These are phyloP conservation scores for Hygrophoropsis aurantiaca DNA, from an alignment of 768 basidiomycete genomes.

Conservation along the genomic window DNA sequence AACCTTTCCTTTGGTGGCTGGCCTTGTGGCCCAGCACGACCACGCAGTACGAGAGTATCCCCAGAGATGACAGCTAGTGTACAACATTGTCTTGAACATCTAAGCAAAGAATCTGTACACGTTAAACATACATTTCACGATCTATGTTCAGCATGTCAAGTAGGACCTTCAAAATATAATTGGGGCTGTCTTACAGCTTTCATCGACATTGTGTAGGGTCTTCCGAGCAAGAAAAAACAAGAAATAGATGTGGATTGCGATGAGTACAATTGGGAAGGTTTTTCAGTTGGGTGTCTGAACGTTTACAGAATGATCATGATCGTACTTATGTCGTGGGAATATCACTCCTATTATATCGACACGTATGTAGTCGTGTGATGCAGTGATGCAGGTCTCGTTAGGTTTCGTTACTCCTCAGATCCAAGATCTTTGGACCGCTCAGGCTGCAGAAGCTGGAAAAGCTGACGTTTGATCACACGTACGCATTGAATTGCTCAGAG, in stretches of 20 bases:
- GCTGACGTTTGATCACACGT: no score
- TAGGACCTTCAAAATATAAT: background rate
- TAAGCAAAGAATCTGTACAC: conserved; percentile 12
- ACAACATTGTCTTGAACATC: conserved; percentile 25
- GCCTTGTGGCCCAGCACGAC: conserved; percentile 73
- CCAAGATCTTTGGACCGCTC: no score
- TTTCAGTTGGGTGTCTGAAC: no score
- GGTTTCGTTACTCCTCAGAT: no score
- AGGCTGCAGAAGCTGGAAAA: no score
- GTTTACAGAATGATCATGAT: background rate
- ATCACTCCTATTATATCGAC: conserved; percentile 4
- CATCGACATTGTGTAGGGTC: conserved; percentile 54
- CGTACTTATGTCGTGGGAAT: conserved; percentile 3
- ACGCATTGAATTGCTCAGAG: no score
- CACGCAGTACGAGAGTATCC: conserved; percentile 84
- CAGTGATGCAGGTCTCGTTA: no score
- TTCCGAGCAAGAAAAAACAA: conserved; percentile 3
- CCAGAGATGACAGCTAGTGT: conserved; percentile 81
- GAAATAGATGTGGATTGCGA: conserved; percentile 2
- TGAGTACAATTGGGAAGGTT: background rate
- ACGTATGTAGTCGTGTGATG: no score
- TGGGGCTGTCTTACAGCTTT: conserved; percentile 62
- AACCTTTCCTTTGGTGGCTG: conserved; percentile 91
- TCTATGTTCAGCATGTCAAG: conserved; percentile 29
- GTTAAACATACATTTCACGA: conserved; percentile 56